Evolutionary conservation across 1,139 yeast species (phyloP).

Genomic region (Hansenula lynferdii): DNA sequence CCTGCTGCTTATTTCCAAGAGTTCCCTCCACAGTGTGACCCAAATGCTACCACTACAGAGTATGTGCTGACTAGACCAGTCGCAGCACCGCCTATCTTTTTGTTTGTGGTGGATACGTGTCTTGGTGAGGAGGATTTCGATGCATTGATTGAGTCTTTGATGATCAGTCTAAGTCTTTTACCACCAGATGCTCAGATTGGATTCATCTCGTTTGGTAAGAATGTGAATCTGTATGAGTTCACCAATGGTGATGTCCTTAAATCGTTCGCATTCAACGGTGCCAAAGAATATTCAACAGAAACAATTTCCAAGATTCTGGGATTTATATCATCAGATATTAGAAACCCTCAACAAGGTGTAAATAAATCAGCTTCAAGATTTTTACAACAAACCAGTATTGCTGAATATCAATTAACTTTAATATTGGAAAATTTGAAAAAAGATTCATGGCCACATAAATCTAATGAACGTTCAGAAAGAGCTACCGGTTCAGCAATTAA

Average conservation of each 20-base stretch:
- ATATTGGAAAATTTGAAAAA: constrained; percentile 48
- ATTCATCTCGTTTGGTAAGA: constrained; percentile 57
- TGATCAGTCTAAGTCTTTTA: constrained; percentile 47
- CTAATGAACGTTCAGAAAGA: constrained; percentile 48
- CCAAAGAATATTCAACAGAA: constrained; percentile 46
- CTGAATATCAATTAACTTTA: constrained; percentile 49
- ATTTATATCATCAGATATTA: constrained; percentile 37
- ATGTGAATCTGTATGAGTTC: constrained; percentile 60
- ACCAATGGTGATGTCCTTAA: constrained; percentile 28
- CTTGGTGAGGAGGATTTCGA: constrained; percentile 43
- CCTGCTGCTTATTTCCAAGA: constrained; percentile 26
- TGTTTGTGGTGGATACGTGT: constrained; percentile 67
- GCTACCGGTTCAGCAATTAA: constrained; percentile 66
- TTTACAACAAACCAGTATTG: constrained; percentile 24
- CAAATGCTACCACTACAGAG: constrained; percentile 52
- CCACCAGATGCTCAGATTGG: constrained; percentile 60
- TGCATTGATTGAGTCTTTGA: constrained; percentile 52
- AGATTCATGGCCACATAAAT: constrained; percentile 49
- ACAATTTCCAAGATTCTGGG: constrained; percentile 52
- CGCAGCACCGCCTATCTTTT: constrained; percentile 42
- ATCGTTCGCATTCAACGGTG: constrained; percentile 52
- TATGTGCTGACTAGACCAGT: constrained; percentile 45
- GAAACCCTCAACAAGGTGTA: constrained; percentile 8
- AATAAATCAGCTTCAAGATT: constrained; percentile 18
- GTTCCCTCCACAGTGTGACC: constrained; percentile 33